These are phyloP conservation scores for Tylopilus vinaceipallidus DNA, from an alignment of 768 basidiomycete species.

Conservation along the genomic window DNA sequence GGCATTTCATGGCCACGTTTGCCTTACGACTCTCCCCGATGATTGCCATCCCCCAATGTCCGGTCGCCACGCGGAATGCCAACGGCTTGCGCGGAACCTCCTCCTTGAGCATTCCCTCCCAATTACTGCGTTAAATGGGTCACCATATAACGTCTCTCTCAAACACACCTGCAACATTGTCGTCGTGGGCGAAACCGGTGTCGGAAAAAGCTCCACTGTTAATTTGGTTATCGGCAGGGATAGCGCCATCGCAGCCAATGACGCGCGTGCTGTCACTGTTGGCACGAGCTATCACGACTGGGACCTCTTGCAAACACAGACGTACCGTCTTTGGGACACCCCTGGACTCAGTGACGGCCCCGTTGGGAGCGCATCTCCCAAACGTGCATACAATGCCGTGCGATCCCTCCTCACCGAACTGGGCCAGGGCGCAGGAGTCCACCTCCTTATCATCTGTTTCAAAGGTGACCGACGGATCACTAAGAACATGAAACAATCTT, in stretches of 20 bases:
- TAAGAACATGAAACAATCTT: constrained; percentile 16
- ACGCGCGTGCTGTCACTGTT: constrained; percentile 1
- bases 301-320: constrained; percentile 6
- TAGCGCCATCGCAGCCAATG: constrained; percentile 15
- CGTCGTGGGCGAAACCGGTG: constrained; percentile 40
- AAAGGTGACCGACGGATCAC: constrained; percentile 17
- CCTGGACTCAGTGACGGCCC: constrained; percentile 19
- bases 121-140: neutral
- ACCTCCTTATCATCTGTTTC: constrained; percentile 21
- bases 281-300: too few relatives aligned
- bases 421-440: constrained; percentile 8
- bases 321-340: constrained; percentile 27
- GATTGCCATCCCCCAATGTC: constrained; percentile 16
- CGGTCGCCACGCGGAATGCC: constrained; percentile 19
- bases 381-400: constrained; percentile 13
- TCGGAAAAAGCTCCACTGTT: constrained; percentile 23
- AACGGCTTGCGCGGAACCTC: constrained; percentile 20
- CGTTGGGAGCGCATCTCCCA: constrained; percentile 4
- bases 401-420: constrained; percentile 23
- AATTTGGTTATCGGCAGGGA: constrained; percentile 17
- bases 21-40: constrained; percentile 26
- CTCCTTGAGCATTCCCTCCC: constrained; percentile 22
- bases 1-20: constrained; percentile 19
- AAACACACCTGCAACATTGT: constrained; percentile 32
- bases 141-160: constrained; percentile 11